Conservation (phyloP, 2,329 filamentous ascomycete genomes). For the Davidsoniella virescens region DNA sequence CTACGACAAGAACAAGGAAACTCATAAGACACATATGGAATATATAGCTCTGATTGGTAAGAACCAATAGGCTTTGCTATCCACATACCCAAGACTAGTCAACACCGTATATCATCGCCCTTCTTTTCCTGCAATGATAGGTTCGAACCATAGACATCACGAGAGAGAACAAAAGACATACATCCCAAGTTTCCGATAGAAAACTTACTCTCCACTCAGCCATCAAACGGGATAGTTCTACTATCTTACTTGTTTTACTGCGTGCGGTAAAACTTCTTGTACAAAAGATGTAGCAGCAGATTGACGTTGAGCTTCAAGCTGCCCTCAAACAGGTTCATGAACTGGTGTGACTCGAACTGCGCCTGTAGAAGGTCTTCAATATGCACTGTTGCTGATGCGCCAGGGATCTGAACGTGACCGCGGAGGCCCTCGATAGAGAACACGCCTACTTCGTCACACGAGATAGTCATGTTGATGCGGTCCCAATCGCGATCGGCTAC, state of each 20-base stretch:
- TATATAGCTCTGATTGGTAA: too few species aligned
- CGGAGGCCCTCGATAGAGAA: constrained; percentile 85
- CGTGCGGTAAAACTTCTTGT: constrained; percentile 93
- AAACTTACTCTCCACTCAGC: too few species aligned
- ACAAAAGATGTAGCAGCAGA: constrained; percentile 84
- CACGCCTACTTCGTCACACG: constrained; percentile 81
- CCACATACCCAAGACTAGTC: too few species aligned
- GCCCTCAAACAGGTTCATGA: constrained; percentile 85
- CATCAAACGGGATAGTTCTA: background rate
- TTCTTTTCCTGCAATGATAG: too few species aligned
- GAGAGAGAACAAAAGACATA: background rate
- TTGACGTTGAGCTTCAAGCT: constrained; percentile 86
- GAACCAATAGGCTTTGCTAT: too few species aligned
- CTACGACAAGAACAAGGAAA: too few species aligned
- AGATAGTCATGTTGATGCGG: constrained; percentile 85
- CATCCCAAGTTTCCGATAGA: too few species aligned
- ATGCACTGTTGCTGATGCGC: constrained; percentile 72
- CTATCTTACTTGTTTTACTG: constrained; percentile 26
- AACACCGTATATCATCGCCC: too few species aligned
- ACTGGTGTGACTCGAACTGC: constrained; percentile 93
- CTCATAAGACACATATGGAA: too few species aligned
- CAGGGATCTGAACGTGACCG: constrained; percentile 89
- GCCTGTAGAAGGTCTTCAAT: constrained; percentile 90
- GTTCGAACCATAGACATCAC: background rate
- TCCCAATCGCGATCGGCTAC: constrained; percentile 74